Conservation (phyloP, 345 rosid genomes). For the Salix purpurea region DNA sequence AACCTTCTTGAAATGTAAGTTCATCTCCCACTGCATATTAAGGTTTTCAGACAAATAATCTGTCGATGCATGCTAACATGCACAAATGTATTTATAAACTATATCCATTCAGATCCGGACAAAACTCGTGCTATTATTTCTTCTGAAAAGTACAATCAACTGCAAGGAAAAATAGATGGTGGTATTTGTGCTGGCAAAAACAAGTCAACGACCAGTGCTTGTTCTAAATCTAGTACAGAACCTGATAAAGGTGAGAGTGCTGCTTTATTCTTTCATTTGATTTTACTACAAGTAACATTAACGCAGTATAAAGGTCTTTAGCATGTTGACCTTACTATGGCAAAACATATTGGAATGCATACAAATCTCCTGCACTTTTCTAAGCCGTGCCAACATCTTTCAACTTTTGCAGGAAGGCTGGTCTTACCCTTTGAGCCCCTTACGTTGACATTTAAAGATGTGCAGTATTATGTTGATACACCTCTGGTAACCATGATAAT, state of each 20-base stretch:
- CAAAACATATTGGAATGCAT: too few species aligned
- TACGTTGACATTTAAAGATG: slow-evolving; percentile 50
- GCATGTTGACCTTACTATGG: too few species aligned
- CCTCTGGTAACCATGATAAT: slow-evolving; percentile 44
- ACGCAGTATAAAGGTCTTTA: background rate
- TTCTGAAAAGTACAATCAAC: slow-evolving; percentile 44
- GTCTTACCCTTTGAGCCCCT: slow-evolving; percentile 62
- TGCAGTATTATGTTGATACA: slow-evolving; percentile 54
- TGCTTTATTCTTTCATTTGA: background rate
- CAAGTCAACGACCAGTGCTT: background rate
- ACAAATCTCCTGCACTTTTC: too few species aligned
- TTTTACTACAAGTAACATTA: too few species aligned
- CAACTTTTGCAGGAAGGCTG: slow-evolving; percentile 45
- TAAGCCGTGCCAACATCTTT: background rate
- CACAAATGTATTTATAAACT: background rate
- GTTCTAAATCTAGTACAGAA: background rate
- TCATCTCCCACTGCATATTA: background rate
- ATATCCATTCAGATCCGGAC: slow-evolving; percentile 54
- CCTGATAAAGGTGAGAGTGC: slow-evolving; percentile 22
- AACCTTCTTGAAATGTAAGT: slow-evolving; percentile 62
- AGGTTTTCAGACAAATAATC: background rate
- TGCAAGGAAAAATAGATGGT: slow-evolving; percentile 37
- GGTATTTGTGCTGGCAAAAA: background rate
- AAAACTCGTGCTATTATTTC: slow-evolving; percentile 66
- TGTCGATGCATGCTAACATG: background rate